phyloP scores from a whole-genome alignment of 257 asterid genomes.

The Nicotiana obtusifolia region DNA sequence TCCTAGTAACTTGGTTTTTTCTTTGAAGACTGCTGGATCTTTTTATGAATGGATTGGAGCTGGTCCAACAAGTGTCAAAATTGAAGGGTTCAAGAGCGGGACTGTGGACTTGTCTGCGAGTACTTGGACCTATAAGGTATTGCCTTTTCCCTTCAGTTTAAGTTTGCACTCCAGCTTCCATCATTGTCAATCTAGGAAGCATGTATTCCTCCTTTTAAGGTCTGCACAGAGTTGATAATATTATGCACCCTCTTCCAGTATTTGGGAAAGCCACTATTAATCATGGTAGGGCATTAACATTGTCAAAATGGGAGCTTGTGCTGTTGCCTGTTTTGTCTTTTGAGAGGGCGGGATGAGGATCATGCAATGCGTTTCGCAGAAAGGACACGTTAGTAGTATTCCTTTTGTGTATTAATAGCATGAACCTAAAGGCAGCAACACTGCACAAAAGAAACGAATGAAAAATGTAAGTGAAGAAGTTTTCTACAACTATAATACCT shows the following conservation, averaged over 20 bases:
- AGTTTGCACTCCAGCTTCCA: neutral
- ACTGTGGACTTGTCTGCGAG: slow-evolving; percentile 54
- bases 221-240: neutral
- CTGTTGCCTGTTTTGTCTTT: neutral
- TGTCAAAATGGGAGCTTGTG: neutral
- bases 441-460: neutral
- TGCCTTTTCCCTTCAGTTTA: slow-evolving; percentile 10
- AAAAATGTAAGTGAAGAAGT: neutral
- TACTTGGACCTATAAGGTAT: slow-evolving; percentile 75
- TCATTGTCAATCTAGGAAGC: slow-evolving; percentile 1
- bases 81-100: slow-evolving; percentile 61
- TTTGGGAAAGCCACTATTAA: neutral
- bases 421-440: neutral
- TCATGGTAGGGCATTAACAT: neutral
- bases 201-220: neutral
- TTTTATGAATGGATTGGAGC: slow-evolving; percentile 86
- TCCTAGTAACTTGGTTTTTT: neutral
- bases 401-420: neutral
- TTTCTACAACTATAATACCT: neutral
- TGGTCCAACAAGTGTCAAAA: slow-evolving; percentile 68
- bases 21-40: slow-evolving; percentile 75
- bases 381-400: neutral
- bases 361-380: neutral
- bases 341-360: neutral
- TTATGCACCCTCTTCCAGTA: neutral